phyloP scores from a whole-genome alignment of 495 filamentous ascomycete species.

The Tetracladium marchalianum region DNA sequence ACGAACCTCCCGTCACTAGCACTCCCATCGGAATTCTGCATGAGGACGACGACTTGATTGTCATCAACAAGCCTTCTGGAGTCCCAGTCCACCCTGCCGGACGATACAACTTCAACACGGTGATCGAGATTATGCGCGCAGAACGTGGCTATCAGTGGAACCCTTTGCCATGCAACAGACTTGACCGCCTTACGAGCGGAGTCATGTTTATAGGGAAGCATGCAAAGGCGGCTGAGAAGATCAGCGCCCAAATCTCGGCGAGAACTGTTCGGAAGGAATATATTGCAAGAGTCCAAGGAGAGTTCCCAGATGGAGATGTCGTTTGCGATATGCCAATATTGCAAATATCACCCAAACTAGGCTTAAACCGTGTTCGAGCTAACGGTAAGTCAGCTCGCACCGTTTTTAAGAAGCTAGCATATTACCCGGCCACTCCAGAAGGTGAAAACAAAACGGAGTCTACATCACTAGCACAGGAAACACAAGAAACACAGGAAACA shows the following conservation, averaged over 20 bases:
- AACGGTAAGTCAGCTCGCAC: slow-evolving; percentile 84
- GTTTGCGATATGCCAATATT: slow-evolving; percentile 91
- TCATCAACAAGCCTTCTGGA: slow-evolving; percentile 93
- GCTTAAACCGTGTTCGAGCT: slow-evolving; percentile 84
- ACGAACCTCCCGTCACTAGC: slow-evolving; percentile 87
- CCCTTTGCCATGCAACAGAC: slow-evolving; percentile 78
- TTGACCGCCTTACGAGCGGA: slow-evolving; percentile 90
- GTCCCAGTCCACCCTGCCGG: slow-evolving; percentile 92
- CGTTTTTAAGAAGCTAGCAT: slow-evolving; percentile 80
- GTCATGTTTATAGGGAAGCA: slow-evolving; percentile 96
- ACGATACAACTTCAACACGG: slow-evolving; percentile 87
- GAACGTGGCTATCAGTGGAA: slow-evolving; percentile 60
- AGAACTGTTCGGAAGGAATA: slow-evolving; percentile 90
- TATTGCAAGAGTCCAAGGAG: slow-evolving; percentile 78
- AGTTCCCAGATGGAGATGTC: slow-evolving; percentile 75
- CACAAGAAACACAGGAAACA: background rate
- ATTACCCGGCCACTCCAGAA: slow-evolving; percentile 49
- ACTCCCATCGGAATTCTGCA: slow-evolving; percentile 71
- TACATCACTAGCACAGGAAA: slow-evolving; percentile 19
- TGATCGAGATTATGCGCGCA: slow-evolving; percentile 84
- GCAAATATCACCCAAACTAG: slow-evolving; percentile 87
- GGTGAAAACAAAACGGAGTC: slow-evolving; percentile 14
- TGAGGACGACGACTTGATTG: slow-evolving; percentile 84
- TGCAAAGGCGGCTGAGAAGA: slow-evolving; percentile 63
- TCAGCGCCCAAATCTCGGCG: slow-evolving; percentile 59